Evolutionary conservation across 2,329 filamentous ascomycete species (phyloP).

Genomic region (Exophiala phaeomuriformis): DNA sequence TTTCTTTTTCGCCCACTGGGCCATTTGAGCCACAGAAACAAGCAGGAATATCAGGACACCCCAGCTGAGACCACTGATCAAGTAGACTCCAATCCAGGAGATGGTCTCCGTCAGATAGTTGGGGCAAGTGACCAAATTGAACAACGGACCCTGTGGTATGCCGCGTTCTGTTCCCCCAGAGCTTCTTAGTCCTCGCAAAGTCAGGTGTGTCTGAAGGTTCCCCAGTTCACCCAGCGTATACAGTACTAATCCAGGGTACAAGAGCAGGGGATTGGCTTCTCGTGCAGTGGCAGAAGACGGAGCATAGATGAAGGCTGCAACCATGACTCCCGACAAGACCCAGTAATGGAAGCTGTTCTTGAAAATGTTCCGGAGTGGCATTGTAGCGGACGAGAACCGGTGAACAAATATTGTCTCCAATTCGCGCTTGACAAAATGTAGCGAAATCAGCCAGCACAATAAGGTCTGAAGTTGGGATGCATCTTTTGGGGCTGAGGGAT

Average conservation of each 20-base stretch:
- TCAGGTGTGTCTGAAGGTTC: constrained; percentile 73
- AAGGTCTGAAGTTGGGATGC: constrained; percentile 64
- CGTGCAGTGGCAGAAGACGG: constrained; percentile 61
- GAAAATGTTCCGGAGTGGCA: constrained; percentile 85
- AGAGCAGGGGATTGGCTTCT: constrained; percentile 46
- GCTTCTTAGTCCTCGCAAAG: constrained; percentile 68
- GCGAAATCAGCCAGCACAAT: constrained; percentile 62
- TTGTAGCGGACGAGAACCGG: constrained; percentile 88
- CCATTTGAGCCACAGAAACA: constrained; percentile 72
- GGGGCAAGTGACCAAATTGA: constrained; percentile 81
- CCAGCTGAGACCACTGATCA: constrained; percentile 68
- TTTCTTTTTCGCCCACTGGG: constrained; percentile 81
- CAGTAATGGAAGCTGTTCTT: constrained; percentile 96
- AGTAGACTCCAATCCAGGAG: constrained; percentile 74
- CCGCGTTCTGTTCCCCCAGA: constrained; percentile 76
- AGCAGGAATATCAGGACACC: constrained; percentile 68
- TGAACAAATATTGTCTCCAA: constrained; percentile 90
- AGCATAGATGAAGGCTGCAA: constrained; percentile 78
- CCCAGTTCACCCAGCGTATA: constrained; percentile 70
- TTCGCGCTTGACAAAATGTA: constrained; percentile 93
- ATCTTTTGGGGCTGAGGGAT: constrained; percentile 46
- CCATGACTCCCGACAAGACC: constrained; percentile 69
- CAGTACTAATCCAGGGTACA: constrained; percentile 62
- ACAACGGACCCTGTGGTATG: constrained; percentile 79
- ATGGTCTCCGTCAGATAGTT: constrained; percentile 94